Evolutionary conservation across 805 yeast genomes (phyloP).

Genomic region (Wickerhamomyces subpelliculosus): DNA sequence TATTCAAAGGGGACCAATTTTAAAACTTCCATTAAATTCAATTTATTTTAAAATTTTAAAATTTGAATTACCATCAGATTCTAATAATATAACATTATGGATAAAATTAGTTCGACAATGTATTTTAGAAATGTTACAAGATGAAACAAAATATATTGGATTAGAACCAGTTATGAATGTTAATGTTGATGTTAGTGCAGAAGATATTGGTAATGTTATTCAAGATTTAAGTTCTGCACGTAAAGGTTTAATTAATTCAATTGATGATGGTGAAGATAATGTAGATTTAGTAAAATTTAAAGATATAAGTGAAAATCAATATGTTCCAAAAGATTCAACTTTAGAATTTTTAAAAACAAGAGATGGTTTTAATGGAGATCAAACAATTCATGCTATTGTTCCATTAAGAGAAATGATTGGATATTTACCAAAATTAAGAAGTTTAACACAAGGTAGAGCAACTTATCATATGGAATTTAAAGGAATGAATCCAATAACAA

Average conservation of each 20-base stretch:
- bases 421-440: constrained; percentile 67
- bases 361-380: constrained; percentile 22
- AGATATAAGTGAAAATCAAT: constrained; percentile 53
- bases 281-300: constrained; percentile 40
- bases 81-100: constrained; percentile 29
- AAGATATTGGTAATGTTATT: constrained; percentile 72
- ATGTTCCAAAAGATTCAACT: constrained; percentile 75
- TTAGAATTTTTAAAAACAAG: constrained; percentile 22
- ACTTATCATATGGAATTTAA: constrained; percentile 70
- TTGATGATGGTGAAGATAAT: constrained; percentile 52
- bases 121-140: constrained; percentile 31
- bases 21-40: constrained; percentile 52
- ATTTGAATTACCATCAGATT: constrained; percentile 44
- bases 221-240: constrained; percentile 80
- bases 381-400: constrained; percentile 67
- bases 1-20: constrained; percentile 56
- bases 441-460: constrained; percentile 87
- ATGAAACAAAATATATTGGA: constrained; percentile 35
- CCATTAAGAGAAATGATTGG: constrained; percentile 91
- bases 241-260: constrained; percentile 63
- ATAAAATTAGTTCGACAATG: constrained; percentile 41
- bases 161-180: constrained; percentile 89
- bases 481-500: constrained; percentile 63
- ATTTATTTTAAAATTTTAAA: constrained; percentile 46
- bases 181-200: constrained; percentile 56